Conservation (phyloP, 1,139 yeast genomes). For the Saccharomyces hybrid region DNA sequence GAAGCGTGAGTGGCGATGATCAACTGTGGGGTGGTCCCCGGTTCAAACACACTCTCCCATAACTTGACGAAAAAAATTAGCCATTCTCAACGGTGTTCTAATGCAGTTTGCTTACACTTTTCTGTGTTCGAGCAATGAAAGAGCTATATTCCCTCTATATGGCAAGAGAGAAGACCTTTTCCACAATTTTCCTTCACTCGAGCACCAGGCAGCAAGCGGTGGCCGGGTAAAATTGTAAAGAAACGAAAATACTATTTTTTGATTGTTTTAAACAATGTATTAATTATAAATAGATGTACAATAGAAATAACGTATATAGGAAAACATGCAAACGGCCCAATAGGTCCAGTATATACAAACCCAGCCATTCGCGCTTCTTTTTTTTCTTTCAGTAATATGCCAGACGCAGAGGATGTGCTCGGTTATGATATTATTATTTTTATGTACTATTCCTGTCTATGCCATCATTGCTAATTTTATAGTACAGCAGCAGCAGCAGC, state of each 20-base stretch:
- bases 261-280: too few relatives aligned
- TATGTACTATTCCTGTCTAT: background rate
- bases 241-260: background rate
- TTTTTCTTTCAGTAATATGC: background rate
- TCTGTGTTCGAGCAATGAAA: background rate
- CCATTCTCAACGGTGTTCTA: background rate
- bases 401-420: background rate
- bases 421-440: background rate
- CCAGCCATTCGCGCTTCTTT: background rate
- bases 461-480: background rate
- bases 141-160: background rate
- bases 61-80: conserved; percentile 52
- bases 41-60: conserved; percentile 90
- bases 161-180: background rate
- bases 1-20: conserved; percentile 72
- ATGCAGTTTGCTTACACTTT: background rate
- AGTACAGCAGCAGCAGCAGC: background rate
- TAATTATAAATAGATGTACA: background rate
- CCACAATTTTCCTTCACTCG: background rate
- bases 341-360: background rate
- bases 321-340: background rate
- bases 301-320: background rate
- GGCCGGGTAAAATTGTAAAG: background rate
- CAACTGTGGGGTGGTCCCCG: conserved; percentile 86
- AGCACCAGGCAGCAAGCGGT: background rate